Evolutionary conservation across 371 early-diverging fungal genomes (phyloP).

Genomic region (Mucor plumbeus): DNA sequence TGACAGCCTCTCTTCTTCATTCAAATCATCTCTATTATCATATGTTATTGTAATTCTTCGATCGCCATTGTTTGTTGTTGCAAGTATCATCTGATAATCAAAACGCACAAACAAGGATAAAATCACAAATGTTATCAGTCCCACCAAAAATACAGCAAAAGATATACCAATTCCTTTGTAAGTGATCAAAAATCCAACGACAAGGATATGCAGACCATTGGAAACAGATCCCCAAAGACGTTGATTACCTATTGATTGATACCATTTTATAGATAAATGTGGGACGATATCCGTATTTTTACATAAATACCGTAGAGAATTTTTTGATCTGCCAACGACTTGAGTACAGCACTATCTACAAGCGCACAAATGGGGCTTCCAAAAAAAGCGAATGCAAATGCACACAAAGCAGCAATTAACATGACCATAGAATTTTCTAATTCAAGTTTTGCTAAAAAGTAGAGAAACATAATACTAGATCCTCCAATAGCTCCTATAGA

Average conservation of each 20-base stretch:
- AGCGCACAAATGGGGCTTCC: constrained; percentile 37
- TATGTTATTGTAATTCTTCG: not conserved
- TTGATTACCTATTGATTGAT: constrained; percentile 34
- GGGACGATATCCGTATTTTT: not conserved
- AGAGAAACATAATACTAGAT: constrained; percentile 26
- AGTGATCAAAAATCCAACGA: constrained; percentile 41
- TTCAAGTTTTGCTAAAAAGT: constrained; percentile 24
- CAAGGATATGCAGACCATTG: constrained; percentile 34
- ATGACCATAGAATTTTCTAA: constrained; percentile 20
- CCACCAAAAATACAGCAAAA: constrained; percentile 42
- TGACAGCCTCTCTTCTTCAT: not conserved
- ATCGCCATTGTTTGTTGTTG: not conserved
- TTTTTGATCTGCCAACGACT: constrained; percentile 41
- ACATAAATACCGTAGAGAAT: constrained; percentile 42
- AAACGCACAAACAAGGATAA: constrained; percentile 16
- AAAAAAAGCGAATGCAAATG: constrained; percentile 42
- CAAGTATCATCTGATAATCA: constrained; percentile 13
- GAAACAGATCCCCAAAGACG: constrained; percentile 51
- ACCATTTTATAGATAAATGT: constrained; percentile 11
- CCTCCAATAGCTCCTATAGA: constrained; percentile 38
- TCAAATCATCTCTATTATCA: not conserved
- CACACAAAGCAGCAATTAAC: constrained; percentile 18
- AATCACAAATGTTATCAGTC: constrained; percentile 23
- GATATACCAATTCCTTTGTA: constrained; percentile 27
- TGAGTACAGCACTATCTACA: constrained; percentile 47